A percentile compares a stretch with the other conserved stretches of the same genome.
Evolutionary conservation across 306 rosid genomes (phyloP).

Genomic region (Mimosa pudica): DNA sequence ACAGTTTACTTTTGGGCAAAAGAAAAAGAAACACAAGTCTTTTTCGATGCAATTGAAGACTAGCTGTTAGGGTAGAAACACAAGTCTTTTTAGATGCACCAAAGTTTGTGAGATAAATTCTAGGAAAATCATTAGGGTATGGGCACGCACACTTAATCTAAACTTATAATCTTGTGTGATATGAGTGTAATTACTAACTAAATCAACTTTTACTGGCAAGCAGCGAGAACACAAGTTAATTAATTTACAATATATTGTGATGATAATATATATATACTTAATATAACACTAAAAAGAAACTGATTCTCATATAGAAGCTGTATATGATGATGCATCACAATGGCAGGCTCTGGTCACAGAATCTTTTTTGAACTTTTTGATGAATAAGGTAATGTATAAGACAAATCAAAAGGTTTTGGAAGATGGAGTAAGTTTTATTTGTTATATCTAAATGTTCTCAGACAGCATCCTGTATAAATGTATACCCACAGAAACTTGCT

Average conservation of each 20-base stretch:
- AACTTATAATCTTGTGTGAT: no score
- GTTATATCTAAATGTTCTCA: background rate
- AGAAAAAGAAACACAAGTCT: background rate
- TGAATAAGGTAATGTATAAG: background rate
- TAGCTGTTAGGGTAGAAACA: background rate
- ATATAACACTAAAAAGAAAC: no score
- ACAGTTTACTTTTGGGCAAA: background rate
- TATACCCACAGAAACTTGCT: background rate
- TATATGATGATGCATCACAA: background rate
- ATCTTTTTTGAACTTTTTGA: background rate
- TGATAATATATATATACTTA: background rate
- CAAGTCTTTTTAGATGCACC: no score
- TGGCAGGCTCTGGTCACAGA: background rate
- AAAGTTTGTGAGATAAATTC: no score
- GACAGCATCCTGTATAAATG: background rate
- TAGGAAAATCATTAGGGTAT: no score
- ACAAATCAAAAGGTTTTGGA: slow-evolving; percentile 4
- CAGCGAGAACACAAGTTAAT: background rate
- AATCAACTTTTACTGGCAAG: no score
- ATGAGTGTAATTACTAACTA: no score
- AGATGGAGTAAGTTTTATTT: background rate
- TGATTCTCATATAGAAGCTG: background rate
- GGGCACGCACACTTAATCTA: no score
- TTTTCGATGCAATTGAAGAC: no score
- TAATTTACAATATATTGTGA: background rate